These are phyloP conservation scores for Trichoderma orchidacearum DNA, from an alignment of 495 filamentous ascomycete species.

Conservation along the genomic window DNA sequence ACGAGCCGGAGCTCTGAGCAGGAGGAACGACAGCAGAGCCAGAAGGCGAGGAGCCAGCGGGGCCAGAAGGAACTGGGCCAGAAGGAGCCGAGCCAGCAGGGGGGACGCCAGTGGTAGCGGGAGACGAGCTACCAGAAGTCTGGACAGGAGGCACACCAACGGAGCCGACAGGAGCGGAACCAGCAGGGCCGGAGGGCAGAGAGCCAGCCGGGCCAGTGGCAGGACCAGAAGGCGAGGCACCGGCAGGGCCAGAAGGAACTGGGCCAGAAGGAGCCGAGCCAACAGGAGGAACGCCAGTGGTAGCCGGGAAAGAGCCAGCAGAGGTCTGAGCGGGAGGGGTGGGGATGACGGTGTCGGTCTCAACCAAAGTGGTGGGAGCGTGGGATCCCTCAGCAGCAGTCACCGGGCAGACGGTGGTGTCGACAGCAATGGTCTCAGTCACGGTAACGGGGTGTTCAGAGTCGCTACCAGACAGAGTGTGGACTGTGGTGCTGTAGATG, in stretches of 20 bases:
- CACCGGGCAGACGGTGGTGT: conserved; percentile 19
- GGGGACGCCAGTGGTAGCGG: background rate
- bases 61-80: no score
- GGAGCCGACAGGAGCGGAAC: background rate
- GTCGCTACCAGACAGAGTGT: conserved; percentile 9
- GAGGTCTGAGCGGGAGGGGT: no score
- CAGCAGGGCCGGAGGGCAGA: background rate
- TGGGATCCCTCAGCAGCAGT: conserved; percentile 4
- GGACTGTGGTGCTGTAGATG: conserved; percentile 10
- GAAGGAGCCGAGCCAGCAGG: background rate
- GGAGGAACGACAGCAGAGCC: background rate
- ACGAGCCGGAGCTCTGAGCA: background rate
- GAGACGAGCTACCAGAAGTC: background rate
- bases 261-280: no score
- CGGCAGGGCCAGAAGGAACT: background rate
- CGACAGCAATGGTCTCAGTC: conserved; percentile 11
- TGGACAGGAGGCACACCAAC: background rate
- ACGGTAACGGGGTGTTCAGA: conserved; percentile 12
- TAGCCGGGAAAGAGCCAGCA: no score
- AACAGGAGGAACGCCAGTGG: no score
- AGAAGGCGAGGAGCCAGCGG: no score
- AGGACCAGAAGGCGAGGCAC: no score
- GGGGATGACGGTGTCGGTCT: no score
- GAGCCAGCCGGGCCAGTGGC: background rate
- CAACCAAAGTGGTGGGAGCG: background rate